Evolutionary conservation across 106 monocot genomes (phyloP), one percentile per base, ranked within the genome.

Genomic region (Dendrobium nobile): DNA sequence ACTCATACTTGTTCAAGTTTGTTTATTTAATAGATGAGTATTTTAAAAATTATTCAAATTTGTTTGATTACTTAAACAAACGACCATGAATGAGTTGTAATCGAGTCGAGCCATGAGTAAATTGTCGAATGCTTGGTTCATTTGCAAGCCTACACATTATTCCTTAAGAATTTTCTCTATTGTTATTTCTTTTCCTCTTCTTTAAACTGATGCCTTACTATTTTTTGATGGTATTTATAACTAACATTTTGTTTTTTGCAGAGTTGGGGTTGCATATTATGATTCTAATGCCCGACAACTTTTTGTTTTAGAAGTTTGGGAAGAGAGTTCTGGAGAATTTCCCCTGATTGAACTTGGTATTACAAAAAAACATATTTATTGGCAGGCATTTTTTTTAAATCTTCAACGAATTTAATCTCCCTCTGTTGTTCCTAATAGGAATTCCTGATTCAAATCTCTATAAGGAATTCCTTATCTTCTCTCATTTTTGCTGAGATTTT

Each of bases 201-300:
- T 41, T 42, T 42, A 17, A 43, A 43, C 19, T 7, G 20, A 42
- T 2, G 42, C 28, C n/a, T 19, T 9, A 74, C 19, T 7, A 0
- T 43, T 74, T 27, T 76, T 76, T 22, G 27, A 47, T 47, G 27
- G 9, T 76, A 43, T 4, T 48, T 15, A 74, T 48, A 26, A 76
- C 51, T 47, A 7, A 20, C n/a, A 3, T 44, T 15, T 44, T 75
- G 9, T 75, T 76, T 17, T 17, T 78, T 55, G 40, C 84, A 95
- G 98, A 84, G 80, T 99, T 85, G 98, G 98, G 75, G 79, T 95
- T 18, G 89, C 98, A 68, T 99, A 99, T 78, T 99, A 99, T 86
- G 95, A 99, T 82, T 85, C 85, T 75, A 45, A 73, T 48, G 83
- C 81, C 28, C 86, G 84, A 41, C 89, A 86, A 68, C 98, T 99